Conservation (phyloP, 768 basidiomycete genomes). For the Tricholoma flavovirens region DNA sequence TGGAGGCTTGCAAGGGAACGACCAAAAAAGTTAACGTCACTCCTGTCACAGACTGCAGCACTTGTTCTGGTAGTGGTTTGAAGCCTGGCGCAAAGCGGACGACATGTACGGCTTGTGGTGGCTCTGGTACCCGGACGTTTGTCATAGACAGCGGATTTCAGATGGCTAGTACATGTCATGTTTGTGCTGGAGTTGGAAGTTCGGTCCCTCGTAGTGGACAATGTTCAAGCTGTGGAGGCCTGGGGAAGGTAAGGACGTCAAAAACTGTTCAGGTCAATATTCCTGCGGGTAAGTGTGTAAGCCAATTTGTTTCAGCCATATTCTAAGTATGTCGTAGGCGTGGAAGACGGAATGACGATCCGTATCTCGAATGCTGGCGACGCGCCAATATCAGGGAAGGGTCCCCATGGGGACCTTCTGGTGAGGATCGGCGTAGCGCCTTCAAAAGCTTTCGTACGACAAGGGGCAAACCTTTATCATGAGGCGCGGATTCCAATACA, state of each 20-base stretch:
- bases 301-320: conserved; percentile 1
- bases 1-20: conserved; percentile 93
- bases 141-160: conserved; percentile 92
- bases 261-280: conserved; percentile 78
- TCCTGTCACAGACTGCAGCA: conserved; percentile 76
- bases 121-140: conserved; percentile 84
- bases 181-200: conserved; percentile 78
- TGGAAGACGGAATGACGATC: conserved; percentile 93
- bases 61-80: conserved; percentile 84
- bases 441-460: conserved; percentile 82
- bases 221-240: conserved; percentile 77
- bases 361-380: conserved; percentile 80
- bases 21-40: conserved; percentile 68
- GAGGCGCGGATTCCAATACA: conserved; percentile 88
- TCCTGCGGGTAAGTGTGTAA: conserved; percentile 63
- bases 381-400: conserved; percentile 73
- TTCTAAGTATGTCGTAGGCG: conserved; percentile 42
- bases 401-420: conserved; percentile 76
- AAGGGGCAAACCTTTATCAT: conserved; percentile 89
- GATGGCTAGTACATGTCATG: conserved; percentile 87
- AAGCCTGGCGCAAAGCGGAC: conserved; percentile 80
- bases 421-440: conserved; percentile 81
- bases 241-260: conserved; percentile 80
- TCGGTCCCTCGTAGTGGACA: conserved; percentile 71
- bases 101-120: conserved; percentile 76